phyloP scores from a whole-genome alignment of 768 basidiomycete genomes.

The Tulasnella sp. region DNA sequence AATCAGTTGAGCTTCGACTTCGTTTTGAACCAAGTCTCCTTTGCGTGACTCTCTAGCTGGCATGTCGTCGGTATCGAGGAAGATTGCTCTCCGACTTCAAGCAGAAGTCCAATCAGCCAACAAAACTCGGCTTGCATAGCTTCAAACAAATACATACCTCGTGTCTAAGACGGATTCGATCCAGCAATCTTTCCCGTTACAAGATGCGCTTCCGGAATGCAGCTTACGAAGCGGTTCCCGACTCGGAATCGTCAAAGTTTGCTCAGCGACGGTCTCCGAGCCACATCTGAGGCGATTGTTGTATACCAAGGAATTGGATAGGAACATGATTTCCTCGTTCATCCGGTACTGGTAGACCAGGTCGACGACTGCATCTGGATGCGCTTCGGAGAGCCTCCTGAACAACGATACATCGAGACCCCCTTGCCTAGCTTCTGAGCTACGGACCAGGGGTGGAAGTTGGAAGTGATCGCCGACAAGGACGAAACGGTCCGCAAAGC shows the following conservation, averaged over 20 bases:
- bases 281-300: slow-evolving; percentile 68
- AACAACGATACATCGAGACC: slow-evolving; percentile 89
- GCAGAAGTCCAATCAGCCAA: background rate
- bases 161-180: slow-evolving; percentile 49
- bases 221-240: slow-evolving; percentile 33
- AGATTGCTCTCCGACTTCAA: slow-evolving; percentile 69
- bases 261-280: slow-evolving; percentile 52
- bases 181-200: slow-evolving; percentile 47
- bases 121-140: background rate
- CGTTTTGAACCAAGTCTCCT: slow-evolving; percentile 87
- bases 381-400: slow-evolving; percentile 73
- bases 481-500: slow-evolving; percentile 82
- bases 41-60: slow-evolving; percentile 71
- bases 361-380: slow-evolving; percentile 76
- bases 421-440: slow-evolving; percentile 61
- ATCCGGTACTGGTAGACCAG: slow-evolving; percentile 87
- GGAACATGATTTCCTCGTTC: slow-evolving; percentile 90
- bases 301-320: slow-evolving; percentile 85
- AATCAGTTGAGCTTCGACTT: slow-evolving; percentile 49
- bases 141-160: slow-evolving; percentile 33
- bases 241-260: slow-evolving; percentile 43
- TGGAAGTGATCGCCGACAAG: slow-evolving; percentile 98
- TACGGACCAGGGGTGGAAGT: slow-evolving; percentile 85
- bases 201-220: slow-evolving; percentile 27
- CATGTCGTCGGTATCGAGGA: slow-evolving; percentile 82